phyloP scores from a whole-genome alignment of 768 basidiomycete genomes.

The Rhizopogon vinicolor region DNA sequence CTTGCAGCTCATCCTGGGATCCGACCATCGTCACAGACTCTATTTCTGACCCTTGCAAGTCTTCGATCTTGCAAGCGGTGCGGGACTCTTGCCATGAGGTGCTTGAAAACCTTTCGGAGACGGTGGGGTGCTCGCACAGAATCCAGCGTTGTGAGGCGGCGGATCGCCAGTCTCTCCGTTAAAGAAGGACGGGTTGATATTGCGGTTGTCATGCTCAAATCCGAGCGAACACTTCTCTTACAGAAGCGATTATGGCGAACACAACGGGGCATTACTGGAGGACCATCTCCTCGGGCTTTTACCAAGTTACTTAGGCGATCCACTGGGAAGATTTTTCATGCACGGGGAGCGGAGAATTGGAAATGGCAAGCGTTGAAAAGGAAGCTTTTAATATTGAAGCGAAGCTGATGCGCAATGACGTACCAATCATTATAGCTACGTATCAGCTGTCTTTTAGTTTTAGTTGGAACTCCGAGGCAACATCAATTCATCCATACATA shows the following conservation, averaged over 20 bases:
- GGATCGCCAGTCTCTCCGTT: conserved; percentile 53
- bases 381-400: conserved; percentile 12
- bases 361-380: conserved; percentile 23
- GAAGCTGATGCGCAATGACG: background rate
- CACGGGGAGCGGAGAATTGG: conserved; percentile 26
- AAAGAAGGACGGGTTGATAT: conserved; percentile 63
- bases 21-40: conserved; percentile 52
- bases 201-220: conserved; percentile 19
- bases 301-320: conserved; percentile 12
- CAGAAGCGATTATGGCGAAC: conserved; percentile 9
- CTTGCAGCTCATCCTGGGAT: conserved; percentile 44
- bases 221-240: conserved; percentile 7
- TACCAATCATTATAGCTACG: background rate
- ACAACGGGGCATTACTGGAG: conserved; percentile 5
- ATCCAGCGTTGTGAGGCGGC: conserved; percentile 55
- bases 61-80: conserved; percentile 45
- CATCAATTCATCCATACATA: background rate
- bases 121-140: conserved; percentile 55
- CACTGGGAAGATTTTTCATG: conserved; percentile 17
- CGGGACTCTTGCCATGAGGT: conserved; percentile 47
- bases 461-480: background rate
- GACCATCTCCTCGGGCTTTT: conserved; percentile 6
- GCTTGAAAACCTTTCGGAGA: conserved; percentile 40
- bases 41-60: conserved; percentile 53
- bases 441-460: background rate